A percentile compares a stretch with the other conserved stretches of the same genome.
These are phyloP conservation scores for Zygnema circumcarinatum DNA, from an alignment of 139 green algal genomes.

Conservation along the genomic window DNA sequence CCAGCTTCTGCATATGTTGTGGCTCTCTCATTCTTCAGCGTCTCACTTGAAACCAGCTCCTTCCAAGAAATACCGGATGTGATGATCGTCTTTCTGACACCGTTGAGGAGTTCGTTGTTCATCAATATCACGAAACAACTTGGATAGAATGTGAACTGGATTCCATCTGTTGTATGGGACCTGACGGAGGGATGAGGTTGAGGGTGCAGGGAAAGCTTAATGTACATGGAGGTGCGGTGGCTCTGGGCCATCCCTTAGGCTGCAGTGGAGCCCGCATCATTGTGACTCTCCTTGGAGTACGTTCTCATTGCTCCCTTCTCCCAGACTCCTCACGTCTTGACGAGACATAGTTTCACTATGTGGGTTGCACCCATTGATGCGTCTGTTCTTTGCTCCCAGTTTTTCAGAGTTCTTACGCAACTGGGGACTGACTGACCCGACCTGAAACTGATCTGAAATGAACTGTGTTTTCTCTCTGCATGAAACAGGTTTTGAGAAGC, in stretches of 20 bases:
- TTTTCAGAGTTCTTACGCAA: neutral
- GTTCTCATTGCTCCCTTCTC: neutral
- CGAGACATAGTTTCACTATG: neutral
- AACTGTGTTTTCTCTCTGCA: too few species aligned
- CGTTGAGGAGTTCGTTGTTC: too few species aligned
- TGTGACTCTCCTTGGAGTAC: conserved; percentile 83
- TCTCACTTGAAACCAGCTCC: too few species aligned
- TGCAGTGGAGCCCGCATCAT: conserved; percentile 82
- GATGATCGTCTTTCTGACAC: too few species aligned
- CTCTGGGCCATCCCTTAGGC: conserved; percentile 88
- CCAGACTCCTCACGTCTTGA: neutral
- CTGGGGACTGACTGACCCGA: neutral
- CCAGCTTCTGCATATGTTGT: too few species aligned
- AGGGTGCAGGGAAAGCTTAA: conserved; percentile 78
- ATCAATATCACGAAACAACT: too few species aligned
- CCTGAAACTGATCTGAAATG: too few species aligned
- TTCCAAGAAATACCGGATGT: too few species aligned
- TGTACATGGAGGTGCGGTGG: conserved; percentile 84
- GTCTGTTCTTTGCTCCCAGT: neutral
- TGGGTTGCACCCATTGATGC: neutral
- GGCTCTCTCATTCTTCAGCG: too few species aligned
- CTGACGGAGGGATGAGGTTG: too few species aligned
- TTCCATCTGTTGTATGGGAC: too few species aligned
- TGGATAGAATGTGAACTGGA: too few species aligned
- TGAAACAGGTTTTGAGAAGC: conserved; percentile 31